Evolutionary conservation across 2,329 filamentous ascomycete genomes (phyloP), one percentile per base, ranked within the genome.

Genomic region (Ceratocystis papillata): DNA sequence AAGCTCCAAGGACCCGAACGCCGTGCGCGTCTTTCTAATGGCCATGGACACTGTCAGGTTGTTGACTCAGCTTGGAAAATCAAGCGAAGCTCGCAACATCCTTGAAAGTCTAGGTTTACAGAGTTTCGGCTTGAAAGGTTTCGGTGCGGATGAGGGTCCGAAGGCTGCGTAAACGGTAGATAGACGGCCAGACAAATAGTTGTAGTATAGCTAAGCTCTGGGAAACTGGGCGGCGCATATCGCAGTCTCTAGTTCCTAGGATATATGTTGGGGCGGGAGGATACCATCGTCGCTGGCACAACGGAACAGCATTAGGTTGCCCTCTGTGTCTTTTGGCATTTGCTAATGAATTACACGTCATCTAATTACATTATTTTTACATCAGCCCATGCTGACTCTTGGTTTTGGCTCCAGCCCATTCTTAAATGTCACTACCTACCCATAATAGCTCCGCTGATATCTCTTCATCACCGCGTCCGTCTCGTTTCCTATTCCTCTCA

Each of bases 11-110:
- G 59, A 46, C n/a, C 46, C 59, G 8, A 59, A 61, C 33, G 67
- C 68, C 20, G 67, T 64, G 15, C 67, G 66, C 7, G 20, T 64
- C 17, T 44, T 69, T 57, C 30, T 68, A 2, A 70, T 72, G 70
- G 71, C 69, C n/a, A 70, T 71, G 66, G 71, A 78, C 65, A 74
- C 76, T 1, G 73, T 75, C 48, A 73, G 73, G 55, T 71, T 76
- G 57, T 70, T 78, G 5, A 70, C 72, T 8, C 71, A 72, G 25
- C 65, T 71, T 4, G 75, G 75, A 46, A 68, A 73, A 65, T 66
- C 71, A 2, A 69, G 71, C 1, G 72, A 76, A 67, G 76, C 76
- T 1, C 70, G 73, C 48, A 67, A 69, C 41, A 69, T 77, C 4
- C 67, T 75, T 5, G 63, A 71, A n/a, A 60, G 72, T 45, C 53